Conservation (phyloP, 164 flowering plant species). For the Chimonanthus salicifolius region DNA sequence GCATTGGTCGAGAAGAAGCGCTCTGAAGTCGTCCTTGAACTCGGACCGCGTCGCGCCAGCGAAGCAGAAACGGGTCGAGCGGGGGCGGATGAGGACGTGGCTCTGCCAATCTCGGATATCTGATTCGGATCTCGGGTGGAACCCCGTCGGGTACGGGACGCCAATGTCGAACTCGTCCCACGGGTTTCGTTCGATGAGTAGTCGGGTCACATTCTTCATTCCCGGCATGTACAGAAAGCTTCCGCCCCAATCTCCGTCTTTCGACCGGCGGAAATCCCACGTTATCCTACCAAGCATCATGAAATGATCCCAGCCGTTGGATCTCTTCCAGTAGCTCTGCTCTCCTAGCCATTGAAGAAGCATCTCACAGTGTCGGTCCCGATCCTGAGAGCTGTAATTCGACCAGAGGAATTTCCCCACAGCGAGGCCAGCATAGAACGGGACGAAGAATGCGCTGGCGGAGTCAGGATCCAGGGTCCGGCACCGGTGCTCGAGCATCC, state of each 20-base stretch:
- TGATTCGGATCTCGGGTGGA: constrained; percentile 64
- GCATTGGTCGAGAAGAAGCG: constrained; percentile 52
- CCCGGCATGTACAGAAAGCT: constrained; percentile 56
- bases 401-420: constrained; percentile 63
- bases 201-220: constrained; percentile 74
- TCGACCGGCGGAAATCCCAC: constrained; percentile 90
- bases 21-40: constrained; percentile 64
- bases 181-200: constrained; percentile 78
- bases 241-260: constrained; percentile 75
- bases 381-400: constrained; percentile 33
- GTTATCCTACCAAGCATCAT: constrained; percentile 71
- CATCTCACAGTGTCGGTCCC: constrained; percentile 51
- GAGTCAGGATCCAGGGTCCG: constrained; percentile 53
- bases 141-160: constrained; percentile 93
- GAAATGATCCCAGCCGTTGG: constrained; percentile 88
- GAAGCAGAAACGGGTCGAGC: constrained; percentile 57
- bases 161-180: constrained; percentile 90
- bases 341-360: constrained; percentile 53
- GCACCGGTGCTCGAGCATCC: constrained; percentile 59
- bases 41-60: constrained; percentile 70
- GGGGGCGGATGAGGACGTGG: constrained; percentile 38
- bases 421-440: constrained; percentile 89
- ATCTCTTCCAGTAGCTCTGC: constrained; percentile 47
- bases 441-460: constrained; percentile 79
- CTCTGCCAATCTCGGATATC: constrained; percentile 69